Evolutionary conservation across 192 early-diverging fungal species (phyloP).

Genomic region (Rhizophagus sp.): DNA sequence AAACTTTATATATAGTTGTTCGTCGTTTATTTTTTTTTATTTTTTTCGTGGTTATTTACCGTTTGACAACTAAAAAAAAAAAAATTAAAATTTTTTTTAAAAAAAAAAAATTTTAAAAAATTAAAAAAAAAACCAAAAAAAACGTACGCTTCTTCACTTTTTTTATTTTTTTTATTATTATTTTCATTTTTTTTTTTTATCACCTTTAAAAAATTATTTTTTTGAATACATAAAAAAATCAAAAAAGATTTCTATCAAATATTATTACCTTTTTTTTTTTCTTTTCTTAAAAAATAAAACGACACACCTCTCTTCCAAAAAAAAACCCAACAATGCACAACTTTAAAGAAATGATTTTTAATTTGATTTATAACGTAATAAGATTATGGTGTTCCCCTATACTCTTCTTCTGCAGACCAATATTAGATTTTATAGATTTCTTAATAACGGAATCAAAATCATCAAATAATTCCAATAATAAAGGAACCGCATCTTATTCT

Average conservation of each 20-base stretch:
- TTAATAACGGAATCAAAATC: neutral
- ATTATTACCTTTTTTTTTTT: neutral
- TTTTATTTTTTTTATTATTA: too few species aligned
- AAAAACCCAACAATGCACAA: too few species aligned
- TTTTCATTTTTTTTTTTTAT: too few species aligned
- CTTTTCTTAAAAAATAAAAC: neutral
- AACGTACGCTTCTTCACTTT: too few species aligned
- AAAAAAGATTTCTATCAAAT: too few species aligned
- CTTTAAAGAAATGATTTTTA: neutral
- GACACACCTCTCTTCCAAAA: too few species aligned
- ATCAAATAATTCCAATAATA: neutral
- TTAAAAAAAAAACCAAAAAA: too few species aligned
- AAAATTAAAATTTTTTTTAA: neutral
- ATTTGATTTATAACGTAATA: neutral
- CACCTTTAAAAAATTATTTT: too few species aligned
- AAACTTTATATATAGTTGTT: neutral
- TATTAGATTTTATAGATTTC: neutral
- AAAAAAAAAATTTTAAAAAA: too few species aligned
- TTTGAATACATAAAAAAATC: too few species aligned
- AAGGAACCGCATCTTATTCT: neutral
- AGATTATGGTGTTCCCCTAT: neutral
- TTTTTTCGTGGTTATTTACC: neutral
- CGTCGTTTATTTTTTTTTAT: neutral
- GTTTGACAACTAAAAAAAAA: neutral
- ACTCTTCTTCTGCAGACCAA: neutral